Base-by-base conservation (phyloP, 2,329 filamentous ascomycete species). In the Apiospora malaysiana region DNA sequence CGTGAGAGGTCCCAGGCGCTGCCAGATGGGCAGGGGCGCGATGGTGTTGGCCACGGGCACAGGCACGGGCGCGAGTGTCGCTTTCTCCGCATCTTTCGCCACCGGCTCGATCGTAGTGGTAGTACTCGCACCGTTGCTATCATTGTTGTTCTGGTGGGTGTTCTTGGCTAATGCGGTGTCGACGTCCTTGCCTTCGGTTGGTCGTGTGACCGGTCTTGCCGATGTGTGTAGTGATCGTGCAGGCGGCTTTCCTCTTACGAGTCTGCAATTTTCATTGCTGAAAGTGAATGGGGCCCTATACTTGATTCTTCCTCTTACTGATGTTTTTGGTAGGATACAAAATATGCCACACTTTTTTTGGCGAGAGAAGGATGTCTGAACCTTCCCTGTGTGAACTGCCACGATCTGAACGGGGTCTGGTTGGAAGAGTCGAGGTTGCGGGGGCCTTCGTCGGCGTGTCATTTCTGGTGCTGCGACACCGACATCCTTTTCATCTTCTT, bases 1-100 rank as follows among this genome's bases (percentile, higher is more conserved):
- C 2, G 88, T 89, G 70, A 91, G 71, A 2, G 88, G 89, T 0
- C 89, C 89, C 2, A 91, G 82, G n/a, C 88, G 83, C 76, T 87
- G 85, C 88, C 88, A 90, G 51, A 90, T 74, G 2, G 86, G 82
- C 23, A 83, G 73, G 14, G 80, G 78, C 65, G 77, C 27, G 85
- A 80, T 32, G 82, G 83, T 73, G 82, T 83, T 8, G 83, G 81
- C 5, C 83, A 80, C 3, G 85, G 84, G 46, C 46, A 49, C 67
- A 1, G 67, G 42, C 5, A 42, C n/a, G 16, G 51, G 16, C 18
- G 5, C 16, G 7, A 16, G 12, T 4, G 42, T 45, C 14, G 42
- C 42, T 16, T 45, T 37, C 2, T 21, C 27, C 6, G 16, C 27
- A 3, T 63, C 56, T 40, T 63, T 63, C 27, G 32, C 56, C 14